These are phyloP conservation scores for Ramaria rubella DNA, from an alignment of 768 basidiomycete genomes.

Conservation along the genomic window DNA sequence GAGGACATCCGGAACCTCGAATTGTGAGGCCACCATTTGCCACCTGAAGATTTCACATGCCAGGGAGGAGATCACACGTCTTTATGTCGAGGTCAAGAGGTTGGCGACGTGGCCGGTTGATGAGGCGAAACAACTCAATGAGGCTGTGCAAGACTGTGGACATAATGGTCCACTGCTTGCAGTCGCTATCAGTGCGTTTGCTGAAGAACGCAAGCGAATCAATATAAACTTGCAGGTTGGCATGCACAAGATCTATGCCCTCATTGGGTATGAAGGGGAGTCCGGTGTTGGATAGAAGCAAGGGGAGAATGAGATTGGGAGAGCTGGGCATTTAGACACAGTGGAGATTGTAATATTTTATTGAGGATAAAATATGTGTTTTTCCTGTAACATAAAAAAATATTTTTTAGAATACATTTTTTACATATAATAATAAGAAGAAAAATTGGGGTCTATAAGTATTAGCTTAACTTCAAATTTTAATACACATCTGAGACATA, in stretches of 20 bases:
- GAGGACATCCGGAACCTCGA: slow-evolving; percentile 22
- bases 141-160: background rate
- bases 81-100: slow-evolving; percentile 28
- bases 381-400: no score
- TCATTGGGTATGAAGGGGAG: background rate
- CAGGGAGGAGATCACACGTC: slow-evolving; percentile 24
- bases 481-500: no score
- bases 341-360: no score
- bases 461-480: no score
- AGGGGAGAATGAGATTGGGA: background rate
- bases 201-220: background rate
- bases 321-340: no score
- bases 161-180: background rate
- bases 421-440: no score
- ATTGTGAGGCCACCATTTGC: no score
- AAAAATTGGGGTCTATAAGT: no score
- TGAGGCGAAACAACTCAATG: slow-evolving; percentile 11
- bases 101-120: slow-evolving; percentile 22
- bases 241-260: background rate
- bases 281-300: background rate
- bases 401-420: no score
- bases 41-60: slow-evolving; percentile 27
- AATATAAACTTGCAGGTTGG: background rate
- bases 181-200: background rate
- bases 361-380: no score